phyloP scores from a whole-genome alignment of 495 filamentous ascomycete genomes.

The Aspergillus indologenus region DNA sequence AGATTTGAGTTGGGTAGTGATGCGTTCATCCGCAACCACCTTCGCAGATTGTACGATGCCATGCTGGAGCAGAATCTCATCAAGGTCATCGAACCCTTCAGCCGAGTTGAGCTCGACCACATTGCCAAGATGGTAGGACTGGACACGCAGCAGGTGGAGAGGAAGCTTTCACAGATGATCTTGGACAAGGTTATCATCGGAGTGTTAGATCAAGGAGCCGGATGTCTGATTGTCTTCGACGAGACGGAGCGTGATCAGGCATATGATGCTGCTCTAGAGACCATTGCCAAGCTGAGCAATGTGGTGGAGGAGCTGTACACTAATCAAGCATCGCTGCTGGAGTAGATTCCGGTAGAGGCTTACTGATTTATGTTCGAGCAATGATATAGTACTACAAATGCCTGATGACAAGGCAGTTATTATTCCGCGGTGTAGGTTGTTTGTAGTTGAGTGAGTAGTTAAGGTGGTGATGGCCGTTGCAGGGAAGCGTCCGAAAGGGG shows the following conservation, averaged over 20 bases:
- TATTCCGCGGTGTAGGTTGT: neutral
- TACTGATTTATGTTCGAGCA: slow-evolving; percentile 16
- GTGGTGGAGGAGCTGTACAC: slow-evolving; percentile 97
- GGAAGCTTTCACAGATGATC: slow-evolving; percentile 98
- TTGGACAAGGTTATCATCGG: slow-evolving; percentile 97
- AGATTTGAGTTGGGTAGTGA: slow-evolving; percentile 89
- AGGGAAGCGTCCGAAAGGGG: slow-evolving; percentile 30
- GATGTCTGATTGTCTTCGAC: slow-evolving; percentile 94
- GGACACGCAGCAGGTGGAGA: slow-evolving; percentile 94
- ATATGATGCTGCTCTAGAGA: slow-evolving; percentile 90
- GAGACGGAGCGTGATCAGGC: slow-evolving; percentile 89
- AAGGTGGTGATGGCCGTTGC: neutral
- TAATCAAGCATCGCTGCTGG: slow-evolving; percentile 92
- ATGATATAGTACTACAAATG: slow-evolving; percentile 24
- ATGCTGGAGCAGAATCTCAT: slow-evolving; percentile 99
- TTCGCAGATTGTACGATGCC: slow-evolving; percentile 90
- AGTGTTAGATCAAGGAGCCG: slow-evolving; percentile 94
- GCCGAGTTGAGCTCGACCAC: slow-evolving; percentile 92
- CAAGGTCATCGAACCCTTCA: slow-evolving; percentile 99
- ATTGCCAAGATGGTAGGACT: slow-evolving; percentile 96
- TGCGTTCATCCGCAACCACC: slow-evolving; percentile 90
- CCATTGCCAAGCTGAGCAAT: slow-evolving; percentile 94
- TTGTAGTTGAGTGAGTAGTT: neutral
- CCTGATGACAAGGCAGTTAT: neutral
- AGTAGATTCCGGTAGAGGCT: slow-evolving; percentile 51